Conservation (phyloP, 305 asterid genomes). For the Fraxinus nigra region DNA sequence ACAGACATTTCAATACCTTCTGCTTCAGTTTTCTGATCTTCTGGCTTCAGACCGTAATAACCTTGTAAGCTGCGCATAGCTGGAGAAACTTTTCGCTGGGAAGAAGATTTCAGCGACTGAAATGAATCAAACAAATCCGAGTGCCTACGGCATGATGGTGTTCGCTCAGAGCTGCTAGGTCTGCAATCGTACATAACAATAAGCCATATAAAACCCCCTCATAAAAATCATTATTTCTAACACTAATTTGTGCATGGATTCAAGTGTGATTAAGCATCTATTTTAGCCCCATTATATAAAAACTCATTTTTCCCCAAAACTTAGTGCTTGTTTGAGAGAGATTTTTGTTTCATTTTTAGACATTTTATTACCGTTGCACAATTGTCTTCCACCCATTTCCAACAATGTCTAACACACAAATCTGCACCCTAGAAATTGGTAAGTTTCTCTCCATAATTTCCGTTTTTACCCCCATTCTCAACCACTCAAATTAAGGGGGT, state of each 20-base stretch:
- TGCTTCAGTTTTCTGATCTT: constrained; percentile 33
- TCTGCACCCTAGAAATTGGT: too few relatives aligned
- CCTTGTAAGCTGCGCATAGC: constrained; percentile 74
- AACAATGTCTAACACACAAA: too few relatives aligned
- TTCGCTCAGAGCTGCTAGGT: constrained; percentile 54
- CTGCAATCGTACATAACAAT: constrained; percentile 36
- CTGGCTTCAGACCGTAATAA: constrained; percentile 56
- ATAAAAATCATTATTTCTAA: not conserved
- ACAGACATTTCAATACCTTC: constrained; percentile 58
- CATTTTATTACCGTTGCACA: too few relatives aligned
- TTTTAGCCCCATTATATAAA: not conserved
- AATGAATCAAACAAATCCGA: constrained; percentile 77
- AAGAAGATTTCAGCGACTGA: constrained; percentile 64
- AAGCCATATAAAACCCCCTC: not conserved
- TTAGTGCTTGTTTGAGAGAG: too few relatives aligned
- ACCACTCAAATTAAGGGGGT: too few relatives aligned
- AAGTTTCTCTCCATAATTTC: too few relatives aligned
- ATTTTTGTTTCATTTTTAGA: too few relatives aligned
- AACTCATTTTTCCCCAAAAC: not conserved
- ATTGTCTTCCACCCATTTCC: too few relatives aligned
- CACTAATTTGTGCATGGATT: not conserved
- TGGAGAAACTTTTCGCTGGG: constrained; percentile 47
- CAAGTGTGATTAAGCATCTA: not conserved
- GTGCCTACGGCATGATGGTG: constrained; percentile 43
- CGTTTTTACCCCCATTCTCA: too few relatives aligned